Evolutionary conservation across 169 alveolate species (phyloP).

Genomic region (Cyclospora cayetanensis): DNA sequence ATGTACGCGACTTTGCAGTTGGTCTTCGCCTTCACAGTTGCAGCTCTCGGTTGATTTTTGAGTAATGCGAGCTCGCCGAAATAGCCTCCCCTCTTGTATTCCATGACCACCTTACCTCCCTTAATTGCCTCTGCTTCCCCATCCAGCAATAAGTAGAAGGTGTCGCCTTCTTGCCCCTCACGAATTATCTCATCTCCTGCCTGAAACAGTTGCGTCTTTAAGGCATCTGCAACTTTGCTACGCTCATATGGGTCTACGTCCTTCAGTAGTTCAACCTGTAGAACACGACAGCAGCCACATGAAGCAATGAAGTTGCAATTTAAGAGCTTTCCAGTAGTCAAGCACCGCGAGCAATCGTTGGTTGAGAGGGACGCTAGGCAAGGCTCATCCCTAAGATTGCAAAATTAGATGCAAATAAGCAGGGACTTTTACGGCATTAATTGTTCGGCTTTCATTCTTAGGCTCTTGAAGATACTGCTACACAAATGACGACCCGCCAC

Average conservation of each 20-base stretch:
- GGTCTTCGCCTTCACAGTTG: slow-evolving; percentile 88
- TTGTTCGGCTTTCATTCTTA: too few relatives aligned
- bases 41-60: slow-evolving; percentile 93
- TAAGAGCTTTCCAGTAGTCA: too few relatives aligned
- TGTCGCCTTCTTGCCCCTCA: slow-evolving; percentile 94
- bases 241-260: slow-evolving; percentile 92
- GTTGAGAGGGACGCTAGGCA: too few relatives aligned
- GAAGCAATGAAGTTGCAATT: too few relatives aligned
- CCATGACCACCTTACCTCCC: slow-evolving; percentile 79
- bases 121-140: slow-evolving; percentile 93
- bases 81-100: slow-evolving; percentile 87
- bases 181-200: slow-evolving; percentile 88
- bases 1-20: slow-evolving; percentile 72
- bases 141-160: slow-evolving; percentile 90
- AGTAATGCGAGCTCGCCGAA: slow-evolving; percentile 95
- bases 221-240: slow-evolving; percentile 90
- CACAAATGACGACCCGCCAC: slow-evolving; percentile 82
- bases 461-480: slow-evolving; percentile 78
- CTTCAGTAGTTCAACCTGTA: slow-evolving; percentile 86
- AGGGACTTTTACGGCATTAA: too few relatives aligned
- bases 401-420: too few relatives aligned
- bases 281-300: too few relatives aligned
- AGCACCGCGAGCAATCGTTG: too few relatives aligned
- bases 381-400: too few relatives aligned
- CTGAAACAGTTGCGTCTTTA: slow-evolving; percentile 78